Evolutionary conservation across 169 alveolate genomes (phyloP).

Genomic region (Cryptosporidium muris): DNA sequence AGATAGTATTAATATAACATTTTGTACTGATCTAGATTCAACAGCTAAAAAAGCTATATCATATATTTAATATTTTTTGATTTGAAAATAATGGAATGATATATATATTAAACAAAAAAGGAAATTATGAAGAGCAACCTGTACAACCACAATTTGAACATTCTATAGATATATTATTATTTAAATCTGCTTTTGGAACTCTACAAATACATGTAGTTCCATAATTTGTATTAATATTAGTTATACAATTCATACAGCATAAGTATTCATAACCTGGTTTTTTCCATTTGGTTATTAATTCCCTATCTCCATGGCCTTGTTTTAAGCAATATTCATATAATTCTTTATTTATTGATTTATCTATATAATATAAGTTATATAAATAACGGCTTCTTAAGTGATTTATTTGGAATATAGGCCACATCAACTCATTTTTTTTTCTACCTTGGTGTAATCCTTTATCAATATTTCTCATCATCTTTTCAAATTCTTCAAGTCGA

Average conservation of each 20-base stretch:
- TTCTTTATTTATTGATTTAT: slow-evolving; percentile 94
- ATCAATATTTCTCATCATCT: slow-evolving; percentile 95
- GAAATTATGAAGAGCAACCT: slow-evolving; percentile 92
- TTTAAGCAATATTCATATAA: slow-evolving; percentile 95
- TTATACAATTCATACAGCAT: slow-evolving; percentile 96
- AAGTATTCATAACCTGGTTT: slow-evolving; percentile 97
- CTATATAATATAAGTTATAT: slow-evolving; percentile 90
- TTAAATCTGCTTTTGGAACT: slow-evolving; percentile 95
- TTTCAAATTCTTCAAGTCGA: slow-evolving; percentile 88
- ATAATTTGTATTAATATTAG: slow-evolving; percentile 90
- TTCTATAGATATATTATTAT: slow-evolving; percentile 90
- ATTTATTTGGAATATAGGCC: slow-evolving; percentile 96
- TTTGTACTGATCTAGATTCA: slow-evolving; percentile 86
- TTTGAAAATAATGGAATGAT: no score
- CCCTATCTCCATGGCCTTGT: slow-evolving; percentile 96
- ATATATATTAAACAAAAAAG: no score
- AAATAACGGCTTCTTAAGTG: slow-evolving; percentile 95
- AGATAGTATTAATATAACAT: slow-evolving; percentile 81
- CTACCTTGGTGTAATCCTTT: slow-evolving; percentile 93
- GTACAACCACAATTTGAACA: slow-evolving; percentile 98
- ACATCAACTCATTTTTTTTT: slow-evolving; percentile 92
- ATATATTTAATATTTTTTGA: no score
- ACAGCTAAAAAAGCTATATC: slow-evolving; percentile 91
- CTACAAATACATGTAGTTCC: slow-evolving; percentile 98
- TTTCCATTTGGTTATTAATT: slow-evolving; percentile 98